Evolutionary conservation across 495 filamentous ascomycete genomes (phyloP), one percentile per base, ranked within the genome.

Genomic region (Xylaria intraflava): DNA sequence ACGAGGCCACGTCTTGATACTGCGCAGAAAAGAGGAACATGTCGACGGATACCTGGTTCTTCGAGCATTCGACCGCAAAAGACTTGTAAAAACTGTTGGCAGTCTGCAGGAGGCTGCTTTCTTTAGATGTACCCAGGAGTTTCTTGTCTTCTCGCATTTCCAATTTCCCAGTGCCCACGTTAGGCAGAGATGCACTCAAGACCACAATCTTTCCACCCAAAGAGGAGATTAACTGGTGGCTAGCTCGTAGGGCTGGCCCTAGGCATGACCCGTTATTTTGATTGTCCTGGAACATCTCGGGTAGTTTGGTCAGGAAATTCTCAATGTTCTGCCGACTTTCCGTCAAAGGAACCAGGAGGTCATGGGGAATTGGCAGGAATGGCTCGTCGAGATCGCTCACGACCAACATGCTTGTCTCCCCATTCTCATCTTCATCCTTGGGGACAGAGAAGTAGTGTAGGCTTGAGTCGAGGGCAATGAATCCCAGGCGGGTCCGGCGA

Each of bases 11-110:
- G 62, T 98, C 93, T 65, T 96, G 93, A 68, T 98, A 98, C 62
- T 91, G 87, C 10, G 90, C 90, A 3, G 89, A 92, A 77, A 98
- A 98, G 41, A 98, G 78, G 75, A 98, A 98, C 93, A 98, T 98
- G 70, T 98, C 93, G 62, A 97, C 88, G 0, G 92, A 97, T 8
- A 98, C 92, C 67, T 98, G 93, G 55, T 91, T 91, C 72, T 98
- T 98, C 40, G 92, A 96, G 68, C 93, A 98, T 65, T 98, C 93
- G 6, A 98, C 94, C 2, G 93, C 93, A 67, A 98, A 98, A 65
- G 89, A 95, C 76, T 98, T 98, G 80, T 98, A 98, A 69, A 98
- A 98, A 57, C 87, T 86, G 72, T 86, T 95, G 11, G 80, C 88
- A 0, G 94, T 97, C 65, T 96, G 92, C 44, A 98, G 75, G 27